Percentiles rank a stretch among this genome's conserved stretches.
phyloP scores from a whole-genome alignment of 2,329 filamentous ascomycete species.

The Cryphonectria parasitica region DNA sequence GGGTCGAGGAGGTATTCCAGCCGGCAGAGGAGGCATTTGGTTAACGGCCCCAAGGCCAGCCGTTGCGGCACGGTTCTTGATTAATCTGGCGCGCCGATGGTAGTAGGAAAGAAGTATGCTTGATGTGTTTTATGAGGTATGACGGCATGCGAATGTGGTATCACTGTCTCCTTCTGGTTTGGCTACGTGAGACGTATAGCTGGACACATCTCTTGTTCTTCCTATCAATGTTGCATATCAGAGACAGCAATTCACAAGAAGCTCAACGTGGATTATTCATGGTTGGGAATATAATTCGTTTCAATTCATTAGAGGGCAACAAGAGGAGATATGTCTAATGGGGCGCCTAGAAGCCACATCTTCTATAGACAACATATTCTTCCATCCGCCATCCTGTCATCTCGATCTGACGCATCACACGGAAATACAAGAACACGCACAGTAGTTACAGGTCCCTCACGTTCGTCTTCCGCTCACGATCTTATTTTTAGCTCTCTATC shows the following conservation, averaged over 20 bases:
- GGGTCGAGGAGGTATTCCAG: conserved; percentile 37
- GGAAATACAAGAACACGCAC: background rate
- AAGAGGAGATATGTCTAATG: background rate
- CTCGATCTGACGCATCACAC: too few relatives aligned
- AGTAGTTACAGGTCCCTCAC: background rate
- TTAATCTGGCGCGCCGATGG: background rate
- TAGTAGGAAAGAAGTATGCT: background rate
- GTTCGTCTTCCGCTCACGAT: background rate
- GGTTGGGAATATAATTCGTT: background rate
- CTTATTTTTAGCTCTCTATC: background rate
- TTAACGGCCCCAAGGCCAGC: conserved; percentile 1
- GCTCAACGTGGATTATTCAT: background rate
- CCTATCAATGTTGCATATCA: background rate
- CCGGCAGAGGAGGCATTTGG: conserved; percentile 43
- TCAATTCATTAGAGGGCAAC: background rate
- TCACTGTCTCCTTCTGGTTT: background rate
- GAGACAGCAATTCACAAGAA: background rate
- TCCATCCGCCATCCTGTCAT: too few relatives aligned
- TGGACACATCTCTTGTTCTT: background rate
- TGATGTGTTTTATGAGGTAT: conserved; percentile 4
- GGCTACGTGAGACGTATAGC: background rate
- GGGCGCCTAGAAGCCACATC: background rate
- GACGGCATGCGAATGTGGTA: background rate
- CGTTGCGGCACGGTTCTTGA: background rate
- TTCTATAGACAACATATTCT: background rate